These are phyloP conservation scores for Sphaceloma murrayae DNA, from an alignment of 2,329 filamentous ascomycete genomes.

Conservation along the genomic window DNA sequence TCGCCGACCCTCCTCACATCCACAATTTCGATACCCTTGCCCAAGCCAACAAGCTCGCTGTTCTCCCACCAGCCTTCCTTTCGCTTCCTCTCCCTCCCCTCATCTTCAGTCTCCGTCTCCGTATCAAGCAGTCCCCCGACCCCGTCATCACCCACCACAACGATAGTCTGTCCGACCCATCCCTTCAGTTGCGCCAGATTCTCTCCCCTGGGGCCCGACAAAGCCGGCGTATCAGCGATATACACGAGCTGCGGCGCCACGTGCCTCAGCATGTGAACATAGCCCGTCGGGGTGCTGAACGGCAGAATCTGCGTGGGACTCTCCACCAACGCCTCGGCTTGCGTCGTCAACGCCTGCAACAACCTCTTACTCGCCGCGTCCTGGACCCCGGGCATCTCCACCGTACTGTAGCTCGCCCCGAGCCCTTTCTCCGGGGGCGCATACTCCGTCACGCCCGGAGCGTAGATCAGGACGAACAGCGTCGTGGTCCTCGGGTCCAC, in stretches of 20 bases:
- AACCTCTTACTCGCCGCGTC: slow-evolving; percentile 44
- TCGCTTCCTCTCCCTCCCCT: slow-evolving; percentile 35
- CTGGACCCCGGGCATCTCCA: neutral
- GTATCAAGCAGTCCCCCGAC: slow-evolving; percentile 75
- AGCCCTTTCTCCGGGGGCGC: neutral
- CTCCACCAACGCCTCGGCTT: slow-evolving; percentile 70
- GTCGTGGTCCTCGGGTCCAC: slow-evolving; percentile 64
- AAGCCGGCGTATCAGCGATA: slow-evolving; percentile 69
- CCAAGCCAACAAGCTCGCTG: slow-evolving; percentile 72
- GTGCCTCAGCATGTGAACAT: slow-evolving; percentile 78
- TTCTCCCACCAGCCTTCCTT: slow-evolving; percentile 62
- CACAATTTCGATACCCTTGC: slow-evolving; percentile 79
- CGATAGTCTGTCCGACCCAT: slow-evolving; percentile 53
- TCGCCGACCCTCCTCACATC: slow-evolving; percentile 73
- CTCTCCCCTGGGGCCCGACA: slow-evolving; percentile 58
- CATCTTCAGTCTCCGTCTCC: slow-evolving; percentile 56
- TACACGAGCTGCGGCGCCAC: slow-evolving; percentile 80
- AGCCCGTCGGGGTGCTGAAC: slow-evolving; percentile 73
- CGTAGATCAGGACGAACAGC: slow-evolving; percentile 83
- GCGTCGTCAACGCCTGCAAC: slow-evolving; percentile 70
- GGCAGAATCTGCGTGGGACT: slow-evolving; percentile 80
- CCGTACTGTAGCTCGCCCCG: slow-evolving; percentile 2
- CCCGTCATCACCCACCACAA: slow-evolving; percentile 62
- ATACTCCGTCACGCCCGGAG: slow-evolving; percentile 50
- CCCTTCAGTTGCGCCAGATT: slow-evolving; percentile 57